Base-by-base conservation (phyloP, 2,329 filamentous ascomycete species). In the Endothia cerciana region DNA sequence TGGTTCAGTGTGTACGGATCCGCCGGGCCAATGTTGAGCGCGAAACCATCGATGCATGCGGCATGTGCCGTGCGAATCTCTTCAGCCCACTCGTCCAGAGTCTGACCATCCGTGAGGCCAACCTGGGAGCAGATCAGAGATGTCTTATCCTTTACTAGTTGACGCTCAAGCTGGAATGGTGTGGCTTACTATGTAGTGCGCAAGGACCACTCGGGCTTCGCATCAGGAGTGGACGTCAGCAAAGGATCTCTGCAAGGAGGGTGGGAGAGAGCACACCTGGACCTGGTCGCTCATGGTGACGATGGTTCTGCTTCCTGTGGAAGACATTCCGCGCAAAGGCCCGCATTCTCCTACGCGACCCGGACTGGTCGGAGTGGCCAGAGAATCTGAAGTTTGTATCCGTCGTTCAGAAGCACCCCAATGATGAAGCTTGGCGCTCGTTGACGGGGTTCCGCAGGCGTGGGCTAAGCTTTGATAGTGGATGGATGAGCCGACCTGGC, bases 41-140 rank as follows among this genome's bases (percentile, higher is more conserved):
- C 78, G 69, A 80, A 80, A 28, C 76, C 78, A 68, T 80, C 77
- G 63, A 79, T 77, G 40, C 78, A 77, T 2, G 77, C 75, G 17
- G 74, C 67, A 62, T 77, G 69, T 19, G 77, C 78, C 15, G 73
- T 68, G n/a, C 58, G 58, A 60, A 79, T 75, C 63, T 80, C 77
- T 17, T 71, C 70, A 58, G 63, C 49, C 77, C 77, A 78, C 63
- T 76, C 73, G 33, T 71, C 66, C 17, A 63, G 62, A 0, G 70
- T 64, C 64, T 78, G 76, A 36, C 69, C 70, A 63, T 71, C 69
- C 15, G 76, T 75, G 45, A 78, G 70, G 61, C 77, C 77, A 61
- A 77, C 73, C 73, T 75, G 33, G 30, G 1, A 49, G 38, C 41
- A 17, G 25, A n/a, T 36, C n/a, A 45, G 61, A 13, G 25, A 36